A percentile compares a stretch with the other conserved stretches of the same genome.
These are phyloP conservation scores for Wallacemonas sp. DNA, from an alignment of 208 protist species.

Conservation along the genomic window DNA sequence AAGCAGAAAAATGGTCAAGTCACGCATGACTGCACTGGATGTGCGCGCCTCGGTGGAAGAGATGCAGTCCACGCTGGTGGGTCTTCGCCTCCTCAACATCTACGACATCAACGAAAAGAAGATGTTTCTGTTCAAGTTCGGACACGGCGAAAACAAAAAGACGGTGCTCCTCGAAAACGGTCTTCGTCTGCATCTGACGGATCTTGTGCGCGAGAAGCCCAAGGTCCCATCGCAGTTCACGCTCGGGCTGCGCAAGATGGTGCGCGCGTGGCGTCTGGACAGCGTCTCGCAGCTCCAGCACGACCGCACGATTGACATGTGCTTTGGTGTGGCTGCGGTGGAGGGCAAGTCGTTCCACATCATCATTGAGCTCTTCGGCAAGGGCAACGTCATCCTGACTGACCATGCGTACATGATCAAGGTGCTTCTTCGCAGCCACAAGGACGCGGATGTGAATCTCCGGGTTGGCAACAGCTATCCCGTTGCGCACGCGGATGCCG, in stretches of 20 bases:
- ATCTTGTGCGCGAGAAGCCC: constrained; percentile 90
- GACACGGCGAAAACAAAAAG: constrained; percentile 87
- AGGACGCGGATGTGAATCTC: constrained; percentile 74
- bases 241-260: constrained; percentile 96
- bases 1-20: constrained; percentile 76
- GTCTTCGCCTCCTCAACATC: constrained; percentile 93
- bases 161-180: constrained; percentile 94
- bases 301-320: constrained; percentile 96
- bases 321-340: constrained; percentile 80
- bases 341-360: constrained; percentile 81
- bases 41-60: constrained; percentile 89
- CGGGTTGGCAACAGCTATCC: constrained; percentile 80
- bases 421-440: constrained; percentile 92
- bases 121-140: constrained; percentile 95
- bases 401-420: constrained; percentile 94
- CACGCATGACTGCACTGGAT: constrained; percentile 93
- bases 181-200: constrained; percentile 92
- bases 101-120: constrained; percentile 91
- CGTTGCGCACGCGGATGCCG: constrained; percentile 30
- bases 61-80: constrained; percentile 78
- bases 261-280: constrained; percentile 93
- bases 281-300: constrained; percentile 93
- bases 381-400: constrained; percentile 97
- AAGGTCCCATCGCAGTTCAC: constrained; percentile 92
- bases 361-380: constrained; percentile 88